Conservation (phyloP, 169 alveolate genomes). For the Plasmodium malariae region DNA sequence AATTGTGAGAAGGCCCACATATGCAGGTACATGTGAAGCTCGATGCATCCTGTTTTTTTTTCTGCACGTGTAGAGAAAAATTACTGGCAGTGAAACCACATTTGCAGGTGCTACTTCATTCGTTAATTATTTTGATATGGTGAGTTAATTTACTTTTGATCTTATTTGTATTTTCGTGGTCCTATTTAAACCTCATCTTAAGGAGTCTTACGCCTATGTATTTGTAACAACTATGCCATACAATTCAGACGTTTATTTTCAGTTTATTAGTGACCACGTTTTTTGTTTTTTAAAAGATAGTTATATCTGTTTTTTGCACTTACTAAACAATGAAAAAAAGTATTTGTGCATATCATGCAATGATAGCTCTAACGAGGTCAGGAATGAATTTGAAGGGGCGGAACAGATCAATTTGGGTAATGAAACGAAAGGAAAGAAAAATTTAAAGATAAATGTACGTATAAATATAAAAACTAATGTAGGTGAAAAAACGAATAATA, state of each 20-base stretch:
- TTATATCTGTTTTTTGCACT: slow-evolving; percentile 33
- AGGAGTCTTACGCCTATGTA: too few species aligned
- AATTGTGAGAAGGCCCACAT: too few species aligned
- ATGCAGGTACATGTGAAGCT: too few species aligned
- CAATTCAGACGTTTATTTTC: slow-evolving; percentile 11
- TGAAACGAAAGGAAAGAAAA: background rate
- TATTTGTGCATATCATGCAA: slow-evolving; percentile 20
- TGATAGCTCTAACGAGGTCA: slow-evolving; percentile 17
- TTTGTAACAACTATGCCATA: too few species aligned
- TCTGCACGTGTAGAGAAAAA: too few species aligned
- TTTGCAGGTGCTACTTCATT: too few species aligned
- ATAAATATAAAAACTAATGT: background rate
- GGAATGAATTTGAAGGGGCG: background rate
- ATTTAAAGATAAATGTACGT: background rate
- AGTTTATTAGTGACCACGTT: slow-evolving; percentile 29
- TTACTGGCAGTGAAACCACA: too few species aligned
- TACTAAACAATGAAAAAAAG: slow-evolving; percentile 33
- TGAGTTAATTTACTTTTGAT: too few species aligned
- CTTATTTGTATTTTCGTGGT: too few species aligned
- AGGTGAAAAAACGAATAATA: background rate
- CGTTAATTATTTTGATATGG: too few species aligned
- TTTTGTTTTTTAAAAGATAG: slow-evolving; percentile 37
- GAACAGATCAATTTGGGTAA: background rate
- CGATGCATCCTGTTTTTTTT: too few species aligned
- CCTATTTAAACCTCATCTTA: too few species aligned